Evolutionary conservation across 805 yeast genomes (phyloP), one percentile per base, ranked within the genome.

Genomic region (Citeromyces matritensis): DNA sequence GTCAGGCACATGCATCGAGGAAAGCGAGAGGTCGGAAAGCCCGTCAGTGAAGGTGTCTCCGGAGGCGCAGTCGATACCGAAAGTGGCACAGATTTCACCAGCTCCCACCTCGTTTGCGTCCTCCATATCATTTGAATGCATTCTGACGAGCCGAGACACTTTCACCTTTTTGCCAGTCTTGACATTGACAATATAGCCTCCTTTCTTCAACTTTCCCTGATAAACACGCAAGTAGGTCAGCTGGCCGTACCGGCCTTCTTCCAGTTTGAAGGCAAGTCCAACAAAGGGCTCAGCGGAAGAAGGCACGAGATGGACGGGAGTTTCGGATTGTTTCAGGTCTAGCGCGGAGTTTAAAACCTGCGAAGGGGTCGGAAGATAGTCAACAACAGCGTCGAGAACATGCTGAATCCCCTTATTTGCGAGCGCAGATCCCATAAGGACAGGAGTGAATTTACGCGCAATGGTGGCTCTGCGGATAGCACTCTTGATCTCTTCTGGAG

Each of bases 61-160:
- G 9, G 98, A 91, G 8, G 97, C 76, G 68, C 99, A 91, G 55
- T 91, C 98, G 43, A 91, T 82, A 59, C 99, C 99, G 47, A 91
- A 91, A 36, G 97, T 88, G 34, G 99, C 99, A 63, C 99, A 91
- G 46, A 91, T 91, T 62, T 91, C 98, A 53, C 99, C 99, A 21
- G 97, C 88, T 14, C 88, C 91, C 48, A 84, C 78, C 59, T 86
- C 96, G 30, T 76, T 81, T 31, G 84, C 91, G 51, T 91, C 99
- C 63, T 91, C 98, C 97, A 91, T 86, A 53, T 91, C 98, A 39
- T 86, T 83, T 19, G 96, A 84, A 63, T 91, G 97, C 99, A 91
- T 91, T 60, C 97, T 79, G 32, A 85, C 98, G 47, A 91, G 68
- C 49, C 98, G 72, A 9, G 96, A 69, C 33, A 91, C 82, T 63